phyloP scores from a whole-genome alignment of 2,329 filamentous ascomycete genomes.

The Cadophora luteo-olivacea region DNA sequence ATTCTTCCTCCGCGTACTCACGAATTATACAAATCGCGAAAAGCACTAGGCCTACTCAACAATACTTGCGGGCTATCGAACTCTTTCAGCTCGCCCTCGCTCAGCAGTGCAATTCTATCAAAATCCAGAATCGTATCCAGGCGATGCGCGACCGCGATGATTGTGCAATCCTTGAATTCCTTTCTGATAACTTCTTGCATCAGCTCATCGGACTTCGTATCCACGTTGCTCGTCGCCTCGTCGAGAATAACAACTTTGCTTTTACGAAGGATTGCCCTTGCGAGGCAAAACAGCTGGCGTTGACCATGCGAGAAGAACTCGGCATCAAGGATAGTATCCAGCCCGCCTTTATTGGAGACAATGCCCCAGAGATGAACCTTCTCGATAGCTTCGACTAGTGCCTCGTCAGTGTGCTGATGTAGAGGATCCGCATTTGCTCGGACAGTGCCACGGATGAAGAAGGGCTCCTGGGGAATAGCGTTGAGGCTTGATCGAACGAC shows the following conservation, averaged over 20 bases:
- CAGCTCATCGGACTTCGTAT: constrained; percentile 60
- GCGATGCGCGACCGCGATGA: constrained; percentile 46
- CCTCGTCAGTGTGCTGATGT: constrained; percentile 46
- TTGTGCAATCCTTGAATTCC: constrained; percentile 57
- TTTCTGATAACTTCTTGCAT: constrained; percentile 60
- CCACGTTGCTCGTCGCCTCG: constrained; percentile 41
- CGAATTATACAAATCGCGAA: background rate
- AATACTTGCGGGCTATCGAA: constrained; percentile 20
- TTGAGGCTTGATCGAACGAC: constrained; percentile 52
- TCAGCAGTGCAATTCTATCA: constrained; percentile 50
- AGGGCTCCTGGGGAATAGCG: constrained; percentile 55
- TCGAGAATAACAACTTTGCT: constrained; percentile 46
- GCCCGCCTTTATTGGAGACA: constrained; percentile 32
- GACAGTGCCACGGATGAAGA: constrained; percentile 55
- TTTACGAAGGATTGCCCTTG: constrained; percentile 50
- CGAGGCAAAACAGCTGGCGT: constrained; percentile 52
- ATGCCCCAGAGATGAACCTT: constrained; percentile 48
- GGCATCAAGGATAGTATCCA: constrained; percentile 49
- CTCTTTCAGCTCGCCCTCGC: constrained; percentile 75
- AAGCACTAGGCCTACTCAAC: background rate
- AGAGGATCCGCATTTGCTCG: constrained; percentile 56
- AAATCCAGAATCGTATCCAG: constrained; percentile 50
- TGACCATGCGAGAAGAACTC: constrained; percentile 68
- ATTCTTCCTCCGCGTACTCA: background rate
- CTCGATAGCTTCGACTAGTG: constrained; percentile 52